Evolutionary conservation across 2,329 filamentous ascomycete species (phyloP).

Genomic region (Pezicula radicicola): DNA sequence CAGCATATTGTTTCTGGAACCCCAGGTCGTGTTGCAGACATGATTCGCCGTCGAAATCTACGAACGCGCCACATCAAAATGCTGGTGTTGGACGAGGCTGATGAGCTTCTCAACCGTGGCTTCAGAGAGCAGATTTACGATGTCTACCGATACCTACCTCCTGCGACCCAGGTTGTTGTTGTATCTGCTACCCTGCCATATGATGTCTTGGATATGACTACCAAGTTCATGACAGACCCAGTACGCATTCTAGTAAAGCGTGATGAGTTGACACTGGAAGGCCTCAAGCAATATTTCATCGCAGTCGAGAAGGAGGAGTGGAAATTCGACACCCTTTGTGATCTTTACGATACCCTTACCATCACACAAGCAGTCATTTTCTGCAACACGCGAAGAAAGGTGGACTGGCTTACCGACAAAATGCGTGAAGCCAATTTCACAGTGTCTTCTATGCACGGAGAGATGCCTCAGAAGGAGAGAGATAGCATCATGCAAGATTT

Average conservation of each 20-base stretch:
- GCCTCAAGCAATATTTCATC: conserved; percentile 98
- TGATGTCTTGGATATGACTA: conserved; percentile 98
- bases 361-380: conserved; percentile 99
- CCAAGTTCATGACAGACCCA: conserved; percentile 99
- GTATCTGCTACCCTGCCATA: conserved; percentile 96
- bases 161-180: conserved; percentile 96
- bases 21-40: conserved; percentile 89
- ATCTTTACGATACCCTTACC: conserved; percentile 97
- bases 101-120: conserved; percentile 83
- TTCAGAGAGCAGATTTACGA: conserved; percentile 99
- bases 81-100: conserved; percentile 73
- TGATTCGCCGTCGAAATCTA: conserved; percentile 73
- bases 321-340: conserved; percentile 98
- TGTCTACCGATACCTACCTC: conserved; percentile 94
- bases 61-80: conserved; percentile 76
- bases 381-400: conserved; percentile 98
- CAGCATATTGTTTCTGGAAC: conserved; percentile 98
- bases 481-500: conserved; percentile 99
- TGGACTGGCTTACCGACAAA: conserved; percentile 99
- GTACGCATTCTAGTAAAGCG: conserved; percentile 97
- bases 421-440: conserved; percentile 99
- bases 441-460: conserved; percentile 97
- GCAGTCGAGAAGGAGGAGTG: conserved; percentile 99
- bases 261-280: conserved; percentile 96
- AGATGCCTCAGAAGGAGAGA: conserved; percentile 97